Evolutionary conservation across 148 eudicot species (phyloP), one percentile per base, ranked within the genome.

Genomic region (Euryodendron excelsum): DNA sequence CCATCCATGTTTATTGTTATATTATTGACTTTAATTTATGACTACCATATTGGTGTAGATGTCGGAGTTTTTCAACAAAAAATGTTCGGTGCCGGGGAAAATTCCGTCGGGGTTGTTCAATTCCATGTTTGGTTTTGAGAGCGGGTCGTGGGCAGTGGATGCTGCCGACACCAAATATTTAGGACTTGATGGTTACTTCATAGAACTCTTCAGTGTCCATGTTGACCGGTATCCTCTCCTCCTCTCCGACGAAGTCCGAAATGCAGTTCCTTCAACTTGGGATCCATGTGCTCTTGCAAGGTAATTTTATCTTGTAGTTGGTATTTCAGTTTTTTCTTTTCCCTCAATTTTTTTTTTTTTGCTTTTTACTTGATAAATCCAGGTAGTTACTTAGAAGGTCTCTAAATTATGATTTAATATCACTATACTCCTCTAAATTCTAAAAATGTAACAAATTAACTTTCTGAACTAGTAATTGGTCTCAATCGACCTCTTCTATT

Each of bases 201-300:
- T 89, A 3, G 74, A 77, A 1, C 80, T 92, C 14, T 92, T 88
- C 48, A 67, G 76, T 74, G 39, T 92, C 27, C 96, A 87, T 55
- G 80, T 94, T 31, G 89, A 89, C 48, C 86, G 97, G 13, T 92
- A 83, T 44, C 93, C 98, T 53, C 89, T 92, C 25, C 31, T 82
- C 23, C 91, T 94, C 18, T 74, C 80, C 31, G 85, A 92, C 33
- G 75, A 90, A 58, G 94, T 94, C 25, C 84, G 80, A 47, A 82
- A 90, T 67, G 88, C 88, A 3, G 97, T 94, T 62, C 98, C 98
- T 74, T 72, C 91, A 2, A 67, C 72, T 20, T 92, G 98, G 98
- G 91, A 94, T 79, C 98, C 98, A 50, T 37, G 68, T 61, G 92
- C 91, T 77, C 89, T 94, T 52, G 90, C 98, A 37, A 92, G 98